Base-by-base conservation (phyloP, 2,329 filamentous ascomycete species). In the Conoideocrella luteorostrata region DNA sequence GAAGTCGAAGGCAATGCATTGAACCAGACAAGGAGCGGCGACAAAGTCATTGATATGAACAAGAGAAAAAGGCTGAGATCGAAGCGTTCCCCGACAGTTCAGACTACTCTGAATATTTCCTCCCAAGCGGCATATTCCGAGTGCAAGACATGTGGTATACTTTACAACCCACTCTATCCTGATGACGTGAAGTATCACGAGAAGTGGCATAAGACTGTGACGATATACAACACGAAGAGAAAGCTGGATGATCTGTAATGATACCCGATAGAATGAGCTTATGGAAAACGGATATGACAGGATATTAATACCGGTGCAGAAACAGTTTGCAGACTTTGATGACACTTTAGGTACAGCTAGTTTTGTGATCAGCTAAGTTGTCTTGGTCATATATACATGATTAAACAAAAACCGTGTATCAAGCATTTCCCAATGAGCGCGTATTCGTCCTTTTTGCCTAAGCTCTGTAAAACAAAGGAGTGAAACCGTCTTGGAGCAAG, bases 61-160 rank as follows among this genome's bases (percentile, higher is more conserved):
- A 15, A 24, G 21, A 48, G 38, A 5, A 30, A 26, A n/a, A 21
- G 34, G 21, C 12, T n/a, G 15, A 12, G 26, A 12, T 34, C 36
- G 35, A 29, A 17, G 18, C 34, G 41, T 7, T 36, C 49, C 1
- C 43, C 60, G 2, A 49, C 52, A 1, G 54, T 70, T 1, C 68
- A 71, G 40, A 71, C 65, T 2, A 71, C 67, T 2, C 58, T 71
- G n/a, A 70, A 71, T 26, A 55, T 71, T 3, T 69, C 68, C 0
- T 57, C 61, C 1, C 59, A 64, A 21, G 63, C 66, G 3, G 55
- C 67, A 1, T 70, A 71, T 46, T 62, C 65, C 2, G 68, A 71
- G 43, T 71, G 68, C 48, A 67, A 59, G 39, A 45, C 62, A 3
- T 71, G 68, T 48, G 57, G 69, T 41, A 69, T 60, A 1, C 63